Base-by-base conservation (phyloP, 768 basidiomycete species). In the Termitomyces sp. region DNA sequence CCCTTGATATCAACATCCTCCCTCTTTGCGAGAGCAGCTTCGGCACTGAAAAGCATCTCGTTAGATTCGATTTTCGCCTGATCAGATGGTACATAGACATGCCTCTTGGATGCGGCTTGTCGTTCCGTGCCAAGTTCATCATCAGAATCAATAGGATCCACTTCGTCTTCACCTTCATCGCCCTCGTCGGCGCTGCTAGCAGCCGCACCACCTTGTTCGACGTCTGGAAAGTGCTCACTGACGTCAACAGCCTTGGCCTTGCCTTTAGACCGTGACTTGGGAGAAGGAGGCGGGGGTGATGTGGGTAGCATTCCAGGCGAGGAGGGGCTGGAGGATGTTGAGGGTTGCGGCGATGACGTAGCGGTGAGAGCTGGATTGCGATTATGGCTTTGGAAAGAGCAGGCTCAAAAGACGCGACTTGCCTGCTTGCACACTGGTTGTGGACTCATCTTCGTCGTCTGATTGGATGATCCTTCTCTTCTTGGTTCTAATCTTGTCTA, bases 1-100 rank as follows among this genome's bases (percentile, higher is more conserved):
- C 86, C 87, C 51, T 81, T 75, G 28, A 91, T 74, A 66, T 91
- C 90, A n/a, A 91, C 87, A 40, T 91, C 85, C 19, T 76, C 68
- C 46, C 73, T 79, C 61, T 78, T 78, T 21, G 76, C 78, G 31
- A 91, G 68, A 9, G 81, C 86, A 41, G 81, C 82, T 66, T 90
- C 81, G n/a, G 84, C 89, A 70, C 91, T 87, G 17, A 23, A 44
- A 41, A 21, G 11, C 19, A 21, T 31, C 23, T 23, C 4, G n/a
- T 33, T 15, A n/a, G 44, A 47, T 37, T 31, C 19, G 6, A 11
- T 35, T 9, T 26, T 30, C 26, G 23, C 9, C 8, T 9, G 37
- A 41, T 35, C n/a, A 23, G 35, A 44, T 3, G 17, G 21, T 8
- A 23, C 23, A 23, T 23, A 33, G 8, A 11, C 54, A 17, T 48